phyloP scores from a whole-genome alignment of 148 eudicot species.

The Silene latifolia region DNA sequence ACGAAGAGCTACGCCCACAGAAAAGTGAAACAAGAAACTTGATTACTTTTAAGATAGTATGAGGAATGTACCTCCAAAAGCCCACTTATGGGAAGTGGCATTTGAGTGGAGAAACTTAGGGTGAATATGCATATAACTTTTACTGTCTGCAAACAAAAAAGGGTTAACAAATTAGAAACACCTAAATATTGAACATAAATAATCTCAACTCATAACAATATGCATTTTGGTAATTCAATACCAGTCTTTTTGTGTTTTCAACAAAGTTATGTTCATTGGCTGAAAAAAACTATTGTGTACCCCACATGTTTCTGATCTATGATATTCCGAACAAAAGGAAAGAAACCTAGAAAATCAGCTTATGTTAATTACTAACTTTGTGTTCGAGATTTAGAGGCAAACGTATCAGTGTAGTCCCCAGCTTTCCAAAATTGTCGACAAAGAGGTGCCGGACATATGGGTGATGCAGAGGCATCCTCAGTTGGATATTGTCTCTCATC shows the following conservation, averaged over 20 bases:
- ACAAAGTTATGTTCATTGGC: not conserved
- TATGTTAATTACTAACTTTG: conserved; percentile 42
- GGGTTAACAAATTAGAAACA: not conserved
- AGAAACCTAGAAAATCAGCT: not conserved
- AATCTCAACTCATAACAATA: not conserved
- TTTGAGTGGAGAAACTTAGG: conserved; percentile 92
- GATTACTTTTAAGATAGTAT: not conserved
- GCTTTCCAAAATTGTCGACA: conserved; percentile 98
- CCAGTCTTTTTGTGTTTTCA: not conserved
- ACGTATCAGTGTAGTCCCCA: conserved; percentile 59
- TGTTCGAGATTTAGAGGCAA: conserved; percentile 37
- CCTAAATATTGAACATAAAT: not conserved
- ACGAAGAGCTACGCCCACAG: conserved; percentile 8
- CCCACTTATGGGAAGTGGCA: conserved; percentile 99
- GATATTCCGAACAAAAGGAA: not conserved
- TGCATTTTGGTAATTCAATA: not conserved
- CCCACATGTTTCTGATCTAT: conserved; percentile 5
- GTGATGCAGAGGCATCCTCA: conserved; percentile 51
- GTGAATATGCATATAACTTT: conserved; percentile 63
- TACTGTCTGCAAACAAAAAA: conserved; percentile 39
- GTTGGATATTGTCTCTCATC: conserved; percentile 37
- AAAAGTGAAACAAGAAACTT: not conserved
- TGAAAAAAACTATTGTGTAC: not conserved
- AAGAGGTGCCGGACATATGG: conserved; percentile 68
- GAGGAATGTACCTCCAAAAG: conserved; percentile 67